Evolutionary conservation across 31 red algal species (phyloP).

Genomic region (Porphyra umbilicalis): DNA sequence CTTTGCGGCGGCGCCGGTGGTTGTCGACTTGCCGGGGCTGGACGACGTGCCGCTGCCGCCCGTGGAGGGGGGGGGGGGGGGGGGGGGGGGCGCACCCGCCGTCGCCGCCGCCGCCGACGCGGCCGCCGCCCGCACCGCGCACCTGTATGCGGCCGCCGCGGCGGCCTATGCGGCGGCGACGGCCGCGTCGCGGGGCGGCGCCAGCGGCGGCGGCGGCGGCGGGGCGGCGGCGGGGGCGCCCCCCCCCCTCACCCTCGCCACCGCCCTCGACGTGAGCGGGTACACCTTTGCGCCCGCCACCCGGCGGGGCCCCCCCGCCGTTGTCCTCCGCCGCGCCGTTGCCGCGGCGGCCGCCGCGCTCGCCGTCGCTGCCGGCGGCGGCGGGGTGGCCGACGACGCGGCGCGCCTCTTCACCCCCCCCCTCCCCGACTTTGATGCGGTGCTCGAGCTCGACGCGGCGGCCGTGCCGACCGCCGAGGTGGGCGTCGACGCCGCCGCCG

Average conservation of each 20-base stretch:
- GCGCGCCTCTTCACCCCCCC: not conserved
- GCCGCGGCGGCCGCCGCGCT: not conserved
- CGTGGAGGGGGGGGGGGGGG: not conserved
- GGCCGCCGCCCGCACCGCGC: not conserved
- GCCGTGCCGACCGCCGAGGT: not conserved
- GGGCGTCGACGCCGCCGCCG: not conserved
- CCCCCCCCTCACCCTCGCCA: not conserved
- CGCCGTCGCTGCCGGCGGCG: not conserved
- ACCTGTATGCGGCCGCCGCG: not conserved
- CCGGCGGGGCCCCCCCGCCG: not conserved
- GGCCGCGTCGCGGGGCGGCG: not conserved
- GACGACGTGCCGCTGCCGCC: not conserved
- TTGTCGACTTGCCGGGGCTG: not conserved
- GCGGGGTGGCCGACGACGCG: not conserved
- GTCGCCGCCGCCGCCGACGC: not conserved
- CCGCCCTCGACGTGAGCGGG: not conserved
- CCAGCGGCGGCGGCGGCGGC: not conserved
- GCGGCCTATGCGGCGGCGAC: not conserved
- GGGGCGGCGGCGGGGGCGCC: not conserved
- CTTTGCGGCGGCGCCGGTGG: not conserved
- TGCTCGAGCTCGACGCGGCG: not conserved
- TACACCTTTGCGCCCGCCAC: not conserved
- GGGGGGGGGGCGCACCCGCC: not conserved
- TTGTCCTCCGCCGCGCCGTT: not conserved
- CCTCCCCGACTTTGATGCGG: not conserved